phyloP scores from a whole-genome alignment of 176 grass and related monocot species.

The Alloteropsis semialata region DNA sequence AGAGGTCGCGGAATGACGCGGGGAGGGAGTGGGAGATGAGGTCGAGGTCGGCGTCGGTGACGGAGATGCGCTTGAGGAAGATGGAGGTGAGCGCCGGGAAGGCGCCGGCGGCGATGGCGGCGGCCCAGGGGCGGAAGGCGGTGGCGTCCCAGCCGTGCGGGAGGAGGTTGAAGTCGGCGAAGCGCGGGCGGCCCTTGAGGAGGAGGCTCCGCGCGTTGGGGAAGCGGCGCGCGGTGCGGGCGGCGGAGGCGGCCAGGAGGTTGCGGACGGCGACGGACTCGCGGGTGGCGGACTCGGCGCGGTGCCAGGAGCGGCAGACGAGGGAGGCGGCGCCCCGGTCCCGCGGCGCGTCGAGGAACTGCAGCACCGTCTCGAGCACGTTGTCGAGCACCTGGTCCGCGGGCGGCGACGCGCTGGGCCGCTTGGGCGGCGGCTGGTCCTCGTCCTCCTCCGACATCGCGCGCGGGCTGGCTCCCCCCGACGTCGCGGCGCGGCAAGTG shows the following conservation, averaged over 20 bases:
- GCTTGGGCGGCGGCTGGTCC: slow-evolving; percentile 44
- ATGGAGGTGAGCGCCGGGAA: slow-evolving; percentile 55
- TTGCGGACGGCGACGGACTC: slow-evolving; percentile 65
- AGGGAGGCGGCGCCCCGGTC: slow-evolving; percentile 82
- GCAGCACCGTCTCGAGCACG: slow-evolving; percentile 91
- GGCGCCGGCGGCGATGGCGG: slow-evolving; percentile 35
- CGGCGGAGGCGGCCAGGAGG: slow-evolving; percentile 69
- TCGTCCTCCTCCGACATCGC: slow-evolving; percentile 70
- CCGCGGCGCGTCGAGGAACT: slow-evolving; percentile 61
- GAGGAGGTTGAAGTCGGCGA: slow-evolving; percentile 88
- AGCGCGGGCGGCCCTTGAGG: slow-evolving; percentile 86
- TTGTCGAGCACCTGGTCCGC: slow-evolving; percentile 89
- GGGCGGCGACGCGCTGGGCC: slow-evolving; percentile 41
- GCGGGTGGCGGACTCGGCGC: slow-evolving; percentile 73
- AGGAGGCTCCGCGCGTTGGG: slow-evolving; percentile 49
- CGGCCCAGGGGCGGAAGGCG: slow-evolving; percentile 67
- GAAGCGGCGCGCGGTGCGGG: slow-evolving; percentile 67
- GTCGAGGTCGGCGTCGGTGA: slow-evolving; percentile 76
- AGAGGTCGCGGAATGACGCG: slow-evolving; percentile 58
- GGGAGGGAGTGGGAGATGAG: slow-evolving; percentile 50
- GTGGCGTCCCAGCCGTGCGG: slow-evolving; percentile 72
- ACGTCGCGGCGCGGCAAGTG: not conserved
- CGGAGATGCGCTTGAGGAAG: slow-evolving; percentile 81
- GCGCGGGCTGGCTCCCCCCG: not conserved
- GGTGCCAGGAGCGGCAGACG: slow-evolving; percentile 83